Evolutionary conservation across 225 moss, liverwort and hornwort genomes (phyloP).

Genomic region (Lunularia cruciata): DNA sequence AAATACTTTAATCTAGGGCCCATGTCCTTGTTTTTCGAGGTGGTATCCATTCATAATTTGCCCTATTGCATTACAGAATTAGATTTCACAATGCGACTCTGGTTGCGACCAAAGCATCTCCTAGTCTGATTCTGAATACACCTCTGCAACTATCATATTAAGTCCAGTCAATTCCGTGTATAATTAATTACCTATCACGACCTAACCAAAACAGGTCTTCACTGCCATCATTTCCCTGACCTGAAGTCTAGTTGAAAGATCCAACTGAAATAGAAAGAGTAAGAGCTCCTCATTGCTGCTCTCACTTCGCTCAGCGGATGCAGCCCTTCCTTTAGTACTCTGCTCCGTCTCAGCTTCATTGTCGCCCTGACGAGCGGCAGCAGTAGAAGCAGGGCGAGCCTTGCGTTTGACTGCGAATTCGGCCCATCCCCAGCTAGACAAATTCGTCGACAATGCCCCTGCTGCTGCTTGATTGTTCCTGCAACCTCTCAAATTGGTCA

Average conservation of each 20-base stretch:
- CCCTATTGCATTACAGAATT: too few relatives aligned
- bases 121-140: too few relatives aligned
- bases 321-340: conserved; percentile 41
- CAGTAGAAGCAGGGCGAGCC: conserved; percentile 10
- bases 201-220: too few relatives aligned
- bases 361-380: conserved; percentile 31
- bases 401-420: not conserved
- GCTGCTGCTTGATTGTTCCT: not conserved
- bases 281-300: conserved; percentile 78
- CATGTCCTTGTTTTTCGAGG: too few relatives aligned
- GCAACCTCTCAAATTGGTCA: not conserved
- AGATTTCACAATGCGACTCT: too few relatives aligned
- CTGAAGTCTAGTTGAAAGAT: conserved; percentile 72
- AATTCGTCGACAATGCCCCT: not conserved
- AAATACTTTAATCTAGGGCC: not conserved
- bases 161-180: too few relatives aligned
- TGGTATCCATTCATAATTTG: too few relatives aligned
- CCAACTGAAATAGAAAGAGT: conserved; percentile 89
- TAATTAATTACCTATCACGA: too few relatives aligned
- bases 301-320: conserved; percentile 68
- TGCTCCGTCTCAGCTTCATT: conserved; percentile 30
- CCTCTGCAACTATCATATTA: too few relatives aligned
- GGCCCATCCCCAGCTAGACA: conserved; percentile 15
- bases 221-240: conserved; percentile 18
- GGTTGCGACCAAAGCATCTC: too few relatives aligned